These are phyloP conservation scores for Polyporus tsugae DNA, from an alignment of 1,284 basidiomycete genomes.

Conservation along the genomic window DNA sequence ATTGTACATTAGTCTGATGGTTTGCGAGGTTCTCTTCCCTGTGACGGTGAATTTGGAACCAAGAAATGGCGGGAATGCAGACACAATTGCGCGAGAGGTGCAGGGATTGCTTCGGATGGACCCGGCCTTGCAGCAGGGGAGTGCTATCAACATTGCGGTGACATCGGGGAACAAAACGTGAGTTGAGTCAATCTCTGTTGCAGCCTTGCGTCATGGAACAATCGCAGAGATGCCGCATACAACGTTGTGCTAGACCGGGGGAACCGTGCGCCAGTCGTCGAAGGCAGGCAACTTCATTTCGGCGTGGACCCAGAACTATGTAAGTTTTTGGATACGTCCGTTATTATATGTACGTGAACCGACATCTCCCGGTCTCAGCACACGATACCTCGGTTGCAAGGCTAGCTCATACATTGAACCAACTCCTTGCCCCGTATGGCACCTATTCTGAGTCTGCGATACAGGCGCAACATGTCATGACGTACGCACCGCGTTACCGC, in stretches of 20 bases:
- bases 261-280: constrained; percentile 16
- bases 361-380: constrained; percentile 6
- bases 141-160: constrained; percentile 26
- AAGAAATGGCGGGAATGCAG: constrained; percentile 10
- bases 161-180: constrained; percentile 15
- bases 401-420: constrained; percentile 51
- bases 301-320: constrained; percentile 16
- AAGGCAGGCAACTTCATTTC: constrained; percentile 28
- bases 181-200: constrained; percentile 7
- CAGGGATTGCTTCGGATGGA: constrained; percentile 23
- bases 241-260: constrained; percentile 27
- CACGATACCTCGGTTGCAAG: constrained; percentile 8
- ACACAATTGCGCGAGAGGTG: constrained; percentile 27
- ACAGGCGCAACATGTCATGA: constrained; percentile 62
- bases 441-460: constrained; percentile 41
- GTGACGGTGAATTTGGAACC: constrained; percentile 58
- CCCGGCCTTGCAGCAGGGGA: constrained; percentile 8
- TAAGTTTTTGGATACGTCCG: constrained; percentile 6
- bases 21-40: constrained; percentile 56
- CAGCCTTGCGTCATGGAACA: neutral
- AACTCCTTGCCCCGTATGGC: constrained; percentile 61
- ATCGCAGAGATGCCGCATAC: constrained; percentile 25
- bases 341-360: neutral
- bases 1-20: constrained; percentile 19
- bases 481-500: constrained; percentile 83